Conservation (phyloP, 225 moss, liverwort and hornwort species). For the Antitrichia curtipendula region DNA sequence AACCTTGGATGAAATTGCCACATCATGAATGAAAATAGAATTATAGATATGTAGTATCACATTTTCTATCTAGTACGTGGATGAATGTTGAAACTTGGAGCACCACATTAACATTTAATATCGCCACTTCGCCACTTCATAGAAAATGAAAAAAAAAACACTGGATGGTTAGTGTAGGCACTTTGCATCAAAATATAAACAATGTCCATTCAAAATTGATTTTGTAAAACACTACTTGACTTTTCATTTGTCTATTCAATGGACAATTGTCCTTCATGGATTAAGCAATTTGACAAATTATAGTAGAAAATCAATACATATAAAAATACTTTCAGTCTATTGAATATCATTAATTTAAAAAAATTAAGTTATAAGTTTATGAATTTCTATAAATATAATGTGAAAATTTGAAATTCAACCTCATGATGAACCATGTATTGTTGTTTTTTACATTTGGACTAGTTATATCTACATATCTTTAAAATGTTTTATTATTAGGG, state of each 20-base stretch:
- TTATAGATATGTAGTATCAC: too few relatives aligned
- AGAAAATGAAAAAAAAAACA: too few relatives aligned
- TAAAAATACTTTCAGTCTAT: background rate
- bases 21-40: too few relatives aligned
- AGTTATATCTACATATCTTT: background rate
- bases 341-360: background rate
- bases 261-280: background rate
- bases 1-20: too few relatives aligned
- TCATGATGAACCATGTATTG: background rate
- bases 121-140: too few relatives aligned
- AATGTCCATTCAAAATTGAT: background rate
- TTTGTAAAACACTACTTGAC: background rate
- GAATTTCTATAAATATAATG: background rate
- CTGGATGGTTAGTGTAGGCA: rapidly evolving
- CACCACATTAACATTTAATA: too few relatives aligned
- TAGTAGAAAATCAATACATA: background rate
- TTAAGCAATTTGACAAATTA: background rate
- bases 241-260: background rate
- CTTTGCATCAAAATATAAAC: background rate
- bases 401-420: background rate
- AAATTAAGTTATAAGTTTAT: background rate
- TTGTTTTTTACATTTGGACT: background rate
- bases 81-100: too few relatives aligned
- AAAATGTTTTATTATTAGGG: background rate
- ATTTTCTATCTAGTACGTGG: too few relatives aligned